phyloP scores from a whole-genome alignment of 176 grass and related monocot species.

The Puccinellia tenuiflora region DNA sequence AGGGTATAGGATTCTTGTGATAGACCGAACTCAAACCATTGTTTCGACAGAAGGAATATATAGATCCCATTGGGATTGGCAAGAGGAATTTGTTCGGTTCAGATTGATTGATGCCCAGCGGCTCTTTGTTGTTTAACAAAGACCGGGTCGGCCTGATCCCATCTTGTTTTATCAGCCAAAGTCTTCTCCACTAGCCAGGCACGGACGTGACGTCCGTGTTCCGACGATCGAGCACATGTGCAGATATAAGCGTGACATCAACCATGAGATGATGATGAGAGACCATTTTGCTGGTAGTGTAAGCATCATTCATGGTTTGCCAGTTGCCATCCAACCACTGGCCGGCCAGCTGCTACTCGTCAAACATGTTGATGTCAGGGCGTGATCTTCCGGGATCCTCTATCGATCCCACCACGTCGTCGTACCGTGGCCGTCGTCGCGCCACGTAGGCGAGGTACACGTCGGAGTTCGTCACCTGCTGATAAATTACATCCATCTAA shows the following conservation, averaged over 20 bases:
- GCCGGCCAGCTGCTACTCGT: constrained; percentile 28
- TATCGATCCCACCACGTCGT: constrained; percentile 20
- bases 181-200: background rate
- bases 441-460: constrained; percentile 15
- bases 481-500: background rate
- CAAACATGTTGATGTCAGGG: constrained; percentile 27
- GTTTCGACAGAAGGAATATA: background rate
- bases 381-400: constrained; percentile 22
- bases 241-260: background rate
- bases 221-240: background rate
- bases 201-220: too few species aligned
- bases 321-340: background rate
- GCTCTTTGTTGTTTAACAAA: too few species aligned
- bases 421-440: constrained; percentile 17
- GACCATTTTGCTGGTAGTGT: background rate
- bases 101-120: background rate
- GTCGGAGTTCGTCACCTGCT: background rate
- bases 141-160: background rate
- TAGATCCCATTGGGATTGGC: background rate
- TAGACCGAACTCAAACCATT: background rate
- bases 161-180: background rate
- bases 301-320: too few species aligned
- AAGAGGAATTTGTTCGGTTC: background rate
- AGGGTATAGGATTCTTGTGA: background rate
- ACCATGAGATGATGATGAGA: background rate